Evolutionary conservation across 108 stramenopile species (phyloP).

Genomic region (Skeletonema grethae): DNA sequence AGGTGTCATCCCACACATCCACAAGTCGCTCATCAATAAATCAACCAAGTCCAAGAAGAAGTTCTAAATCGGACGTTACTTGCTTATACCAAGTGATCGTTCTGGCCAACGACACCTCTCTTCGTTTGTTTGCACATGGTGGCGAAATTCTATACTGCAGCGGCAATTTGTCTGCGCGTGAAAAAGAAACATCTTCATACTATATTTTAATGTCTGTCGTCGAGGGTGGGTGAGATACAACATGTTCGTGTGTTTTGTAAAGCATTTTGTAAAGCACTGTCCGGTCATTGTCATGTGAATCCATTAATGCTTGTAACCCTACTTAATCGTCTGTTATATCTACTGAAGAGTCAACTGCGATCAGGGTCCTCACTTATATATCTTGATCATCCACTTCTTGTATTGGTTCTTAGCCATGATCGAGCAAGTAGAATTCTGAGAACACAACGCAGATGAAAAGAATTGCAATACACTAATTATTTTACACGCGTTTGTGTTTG

Average conservation of each 20-base stretch:
- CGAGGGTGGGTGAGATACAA: background rate
- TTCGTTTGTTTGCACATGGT: slow-evolving; percentile 6
- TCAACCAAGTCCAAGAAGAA: slow-evolving; percentile 84
- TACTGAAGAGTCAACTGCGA: background rate
- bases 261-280: background rate
- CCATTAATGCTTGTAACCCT: background rate
- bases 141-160: slow-evolving; percentile 14
- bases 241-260: background rate
- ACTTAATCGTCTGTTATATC: background rate
- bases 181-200: slow-evolving; percentile 2
- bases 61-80: slow-evolving; percentile 37
- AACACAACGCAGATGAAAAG: background rate
- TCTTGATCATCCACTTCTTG: no score
- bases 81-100: slow-evolving; percentile 17
- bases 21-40: slow-evolving; percentile 99
- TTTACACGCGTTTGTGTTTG: background rate
- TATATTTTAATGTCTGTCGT: slow-evolving; percentile 1
- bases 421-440: no score
- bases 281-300: background rate
- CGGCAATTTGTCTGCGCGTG: slow-evolving; percentile 1
- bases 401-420: no score
- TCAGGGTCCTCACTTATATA: no score
- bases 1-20: slow-evolving; percentile 99
- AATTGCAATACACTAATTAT: background rate
- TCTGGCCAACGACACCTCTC: background rate